These are phyloP conservation scores for Volvariella volvacea DNA, from an alignment of 1,284 basidiomycete species.

Conservation along the genomic window DNA sequence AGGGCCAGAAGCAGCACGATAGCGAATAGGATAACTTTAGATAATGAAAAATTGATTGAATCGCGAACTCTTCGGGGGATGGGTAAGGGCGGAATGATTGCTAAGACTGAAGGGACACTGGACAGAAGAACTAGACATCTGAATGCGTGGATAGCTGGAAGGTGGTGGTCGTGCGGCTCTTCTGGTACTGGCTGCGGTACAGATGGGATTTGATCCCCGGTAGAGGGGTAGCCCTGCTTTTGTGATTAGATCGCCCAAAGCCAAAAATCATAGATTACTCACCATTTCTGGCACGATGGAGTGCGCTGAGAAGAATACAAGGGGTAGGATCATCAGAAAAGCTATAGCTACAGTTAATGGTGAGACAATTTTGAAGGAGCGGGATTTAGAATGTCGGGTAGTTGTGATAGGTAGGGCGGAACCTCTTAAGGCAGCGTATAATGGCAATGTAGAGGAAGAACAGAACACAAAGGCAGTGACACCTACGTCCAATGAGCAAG, in stretches of 20 bases:
- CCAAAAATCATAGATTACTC: conserved; percentile 9
- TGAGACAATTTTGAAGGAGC: conserved; percentile 55
- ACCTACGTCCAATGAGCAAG: conserved; percentile 24
- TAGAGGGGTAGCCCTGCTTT: conserved; percentile 8
- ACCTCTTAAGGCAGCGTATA: conserved; percentile 54
- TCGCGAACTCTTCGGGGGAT: conserved; percentile 36
- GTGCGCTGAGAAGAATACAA: conserved; percentile 45
- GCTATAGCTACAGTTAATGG: conserved; percentile 42
- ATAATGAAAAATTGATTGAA: conserved; percentile 39
- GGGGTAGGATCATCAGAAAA: conserved; percentile 45
- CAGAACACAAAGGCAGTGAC: conserved; percentile 57
- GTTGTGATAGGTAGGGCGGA: conserved; percentile 28
- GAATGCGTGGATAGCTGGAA: conserved; percentile 26
- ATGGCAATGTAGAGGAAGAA: conserved; percentile 53
- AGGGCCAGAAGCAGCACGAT: conserved; percentile 37
- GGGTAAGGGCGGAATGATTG: conserved; percentile 45
- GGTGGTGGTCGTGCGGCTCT: conserved; percentile 14
- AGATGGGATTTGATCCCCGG: conserved; percentile 12
- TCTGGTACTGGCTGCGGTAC: conserved; percentile 17
- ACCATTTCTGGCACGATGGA: conserved; percentile 37
- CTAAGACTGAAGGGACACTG: conserved; percentile 52
- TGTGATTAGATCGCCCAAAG: neutral
- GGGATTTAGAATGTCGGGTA: conserved; percentile 39
- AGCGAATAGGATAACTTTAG: conserved; percentile 32
- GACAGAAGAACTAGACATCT: conserved; percentile 49